Conservation (phyloP, 805 yeast species). For the Yarrowia hollandica region DNA sequence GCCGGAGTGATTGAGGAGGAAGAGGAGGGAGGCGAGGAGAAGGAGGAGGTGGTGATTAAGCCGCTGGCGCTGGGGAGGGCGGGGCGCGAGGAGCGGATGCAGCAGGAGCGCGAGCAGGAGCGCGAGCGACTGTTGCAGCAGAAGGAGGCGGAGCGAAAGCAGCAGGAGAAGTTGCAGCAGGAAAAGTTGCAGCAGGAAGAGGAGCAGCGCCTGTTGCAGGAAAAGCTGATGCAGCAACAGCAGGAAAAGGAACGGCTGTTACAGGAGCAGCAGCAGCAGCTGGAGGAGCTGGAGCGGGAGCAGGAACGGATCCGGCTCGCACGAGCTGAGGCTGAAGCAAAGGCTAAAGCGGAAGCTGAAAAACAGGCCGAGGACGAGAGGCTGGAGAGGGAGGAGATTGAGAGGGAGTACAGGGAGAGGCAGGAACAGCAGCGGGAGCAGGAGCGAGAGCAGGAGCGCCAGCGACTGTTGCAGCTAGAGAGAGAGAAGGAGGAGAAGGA, state of each 20-base stretch:
- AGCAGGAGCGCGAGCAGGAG: slow-evolving; percentile 22
- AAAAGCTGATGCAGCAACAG: slow-evolving; percentile 9
- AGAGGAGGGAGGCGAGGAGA: slow-evolving; percentile 5
- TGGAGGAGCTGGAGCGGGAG: slow-evolving; percentile 31
- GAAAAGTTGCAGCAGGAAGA: background rate
- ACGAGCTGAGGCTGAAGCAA: background rate
- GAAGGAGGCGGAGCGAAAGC: background rate
- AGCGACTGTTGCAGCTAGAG: background rate
- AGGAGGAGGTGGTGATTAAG: background rate
- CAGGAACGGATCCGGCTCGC: slow-evolving; percentile 29
- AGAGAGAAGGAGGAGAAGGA: background rate
- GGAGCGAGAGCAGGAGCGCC: background rate
- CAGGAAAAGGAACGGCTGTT: background rate
- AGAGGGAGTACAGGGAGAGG: background rate
- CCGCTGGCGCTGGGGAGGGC: slow-evolving; percentile 26
- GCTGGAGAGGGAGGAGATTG: slow-evolving; percentile 22
- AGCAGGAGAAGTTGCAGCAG: background rate
- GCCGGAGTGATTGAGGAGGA: background rate
- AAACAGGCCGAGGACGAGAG: slow-evolving; percentile 1
- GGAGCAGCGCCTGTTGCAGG: too few relatives aligned
- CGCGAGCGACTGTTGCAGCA: background rate
- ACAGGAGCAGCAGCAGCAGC: background rate
- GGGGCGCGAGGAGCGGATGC: slow-evolving; percentile 26
- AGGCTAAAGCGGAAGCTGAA: slow-evolving; percentile 7
- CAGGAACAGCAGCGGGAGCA: background rate